phyloP scores from a whole-genome alignment of 2,329 filamentous ascomycete species.

The Aspergillus terreus region DNA sequence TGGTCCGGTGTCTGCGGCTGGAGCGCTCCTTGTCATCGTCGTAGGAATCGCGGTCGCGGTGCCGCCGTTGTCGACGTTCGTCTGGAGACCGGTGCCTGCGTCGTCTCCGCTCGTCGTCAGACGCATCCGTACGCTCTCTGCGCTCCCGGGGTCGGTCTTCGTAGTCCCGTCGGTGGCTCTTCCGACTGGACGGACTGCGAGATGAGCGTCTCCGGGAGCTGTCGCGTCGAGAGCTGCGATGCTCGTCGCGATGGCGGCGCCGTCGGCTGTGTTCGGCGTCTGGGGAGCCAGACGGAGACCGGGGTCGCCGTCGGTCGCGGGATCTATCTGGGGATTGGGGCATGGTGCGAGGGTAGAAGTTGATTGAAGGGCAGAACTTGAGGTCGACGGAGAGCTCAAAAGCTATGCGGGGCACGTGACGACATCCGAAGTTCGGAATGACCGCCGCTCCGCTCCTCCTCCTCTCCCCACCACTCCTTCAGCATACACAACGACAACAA shows the following conservation, averaged over 20 bases:
- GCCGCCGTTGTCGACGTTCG: conserved; percentile 24
- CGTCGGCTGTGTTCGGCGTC: conserved; percentile 20
- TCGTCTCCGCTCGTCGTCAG: conserved; percentile 24
- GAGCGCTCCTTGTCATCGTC: conserved; percentile 18
- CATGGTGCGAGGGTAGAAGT: conserved; percentile 20
- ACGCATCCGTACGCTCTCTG: conserved; percentile 20
- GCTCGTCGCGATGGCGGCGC: conserved; percentile 18
- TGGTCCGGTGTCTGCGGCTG: conserved; percentile 22
- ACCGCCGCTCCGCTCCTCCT: not conserved
- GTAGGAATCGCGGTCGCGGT: conserved; percentile 18
- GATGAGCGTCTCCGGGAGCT: conserved; percentile 21
- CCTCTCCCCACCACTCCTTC: not conserved
- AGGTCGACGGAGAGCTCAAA: not conserved
- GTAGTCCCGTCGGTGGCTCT: conserved; percentile 18
- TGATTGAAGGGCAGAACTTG: not conserved
- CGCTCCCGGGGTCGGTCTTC: conserved; percentile 20
- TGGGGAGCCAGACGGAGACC: conserved; percentile 18
- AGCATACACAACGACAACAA: not conserved
- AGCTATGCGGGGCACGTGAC: conserved; percentile 6
- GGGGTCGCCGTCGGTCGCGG: conserved; percentile 19
- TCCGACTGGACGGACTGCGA: conserved; percentile 23
- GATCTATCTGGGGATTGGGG: conserved; percentile 18
- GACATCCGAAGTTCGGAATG: not conserved
- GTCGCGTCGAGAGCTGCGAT: conserved; percentile 25
- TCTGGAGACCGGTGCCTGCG: conserved; percentile 25